A percentile compares a stretch with the other conserved stretches of the same genome.
Conservation (phyloP, 2,329 filamentous ascomycete genomes). For the Sclerotinia glacialis region DNA sequence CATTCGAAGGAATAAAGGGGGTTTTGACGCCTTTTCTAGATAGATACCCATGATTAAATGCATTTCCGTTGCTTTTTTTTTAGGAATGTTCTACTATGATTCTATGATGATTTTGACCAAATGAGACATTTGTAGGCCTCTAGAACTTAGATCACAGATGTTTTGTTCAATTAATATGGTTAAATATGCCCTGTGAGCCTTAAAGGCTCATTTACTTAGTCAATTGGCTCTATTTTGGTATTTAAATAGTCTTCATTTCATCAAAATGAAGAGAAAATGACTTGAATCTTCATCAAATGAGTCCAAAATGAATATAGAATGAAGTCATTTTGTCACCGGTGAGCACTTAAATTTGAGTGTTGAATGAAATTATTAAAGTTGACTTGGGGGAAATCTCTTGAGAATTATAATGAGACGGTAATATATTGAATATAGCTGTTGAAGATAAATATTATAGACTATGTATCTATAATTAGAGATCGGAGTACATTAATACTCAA, state of each 20-base stretch:
- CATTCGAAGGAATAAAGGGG: too few species aligned
- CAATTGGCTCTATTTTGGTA: not conserved
- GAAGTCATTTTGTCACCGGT: not conserved
- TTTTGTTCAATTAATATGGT: not conserved
- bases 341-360: not conserved
- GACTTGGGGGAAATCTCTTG: not conserved
- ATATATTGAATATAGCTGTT: not conserved
- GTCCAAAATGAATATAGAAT: not conserved
- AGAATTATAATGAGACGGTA: not conserved
- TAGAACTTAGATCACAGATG: not conserved
- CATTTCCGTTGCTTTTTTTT: not conserved
- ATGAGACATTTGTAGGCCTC: not conserved
- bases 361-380: not conserved
- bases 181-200: not conserved
- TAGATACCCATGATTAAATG: not conserved
- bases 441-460: not conserved
- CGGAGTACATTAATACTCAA: not conserved
- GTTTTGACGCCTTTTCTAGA: not conserved
- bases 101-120: fast-evolving
- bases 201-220: not conserved
- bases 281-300: not conserved
- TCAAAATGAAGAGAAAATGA: not conserved
- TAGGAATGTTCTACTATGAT: not conserved
- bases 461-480: not conserved
- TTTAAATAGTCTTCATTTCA: not conserved